Evolutionary conservation across 1,284 basidiomycete species (phyloP).

Genomic region (Cryptococcus wingfieldii): DNA sequence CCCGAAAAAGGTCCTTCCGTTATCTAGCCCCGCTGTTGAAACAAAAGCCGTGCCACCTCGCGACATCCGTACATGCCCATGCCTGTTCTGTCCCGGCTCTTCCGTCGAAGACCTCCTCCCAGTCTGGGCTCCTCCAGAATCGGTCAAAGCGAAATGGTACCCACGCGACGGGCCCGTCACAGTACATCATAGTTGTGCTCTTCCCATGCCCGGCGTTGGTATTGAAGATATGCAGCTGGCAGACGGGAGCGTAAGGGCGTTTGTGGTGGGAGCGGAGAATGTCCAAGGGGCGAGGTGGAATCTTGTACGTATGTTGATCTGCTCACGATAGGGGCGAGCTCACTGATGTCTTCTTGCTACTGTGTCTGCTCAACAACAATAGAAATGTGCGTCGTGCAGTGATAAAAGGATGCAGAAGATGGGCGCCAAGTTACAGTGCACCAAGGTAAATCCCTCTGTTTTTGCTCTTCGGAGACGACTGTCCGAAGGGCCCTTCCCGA

Average conservation of each 20-base stretch:
- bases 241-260: conserved; percentile 21
- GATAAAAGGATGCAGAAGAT: conserved; percentile 64
- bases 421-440: conserved; percentile 90
- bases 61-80: conserved; percentile 55
- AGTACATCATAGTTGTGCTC: conserved; percentile 62
- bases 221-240: conserved; percentile 59
- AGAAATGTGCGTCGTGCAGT: conserved; percentile 85
- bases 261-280: conserved; percentile 71
- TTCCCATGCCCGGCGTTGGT: conserved; percentile 78
- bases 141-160: conserved; percentile 21
- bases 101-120: conserved; percentile 58
- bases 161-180: conserved; percentile 51
- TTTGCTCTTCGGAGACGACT: too few relatives aligned
- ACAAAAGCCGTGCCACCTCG: conserved; percentile 3
- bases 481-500: too few relatives aligned
- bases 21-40: background rate
- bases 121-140: conserved; percentile 49
- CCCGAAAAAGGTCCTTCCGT: background rate
- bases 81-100: conserved; percentile 72
- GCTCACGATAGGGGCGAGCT: conserved; percentile 2
- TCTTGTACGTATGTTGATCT: conserved; percentile 57
- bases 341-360: conserved; percentile 2
- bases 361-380: too few relatives aligned
- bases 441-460: conserved; percentile 56
- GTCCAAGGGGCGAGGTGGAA: conserved; percentile 88